Base-by-base conservation (phyloP, 345 rosid species). In the Citrus sp. region DNA sequence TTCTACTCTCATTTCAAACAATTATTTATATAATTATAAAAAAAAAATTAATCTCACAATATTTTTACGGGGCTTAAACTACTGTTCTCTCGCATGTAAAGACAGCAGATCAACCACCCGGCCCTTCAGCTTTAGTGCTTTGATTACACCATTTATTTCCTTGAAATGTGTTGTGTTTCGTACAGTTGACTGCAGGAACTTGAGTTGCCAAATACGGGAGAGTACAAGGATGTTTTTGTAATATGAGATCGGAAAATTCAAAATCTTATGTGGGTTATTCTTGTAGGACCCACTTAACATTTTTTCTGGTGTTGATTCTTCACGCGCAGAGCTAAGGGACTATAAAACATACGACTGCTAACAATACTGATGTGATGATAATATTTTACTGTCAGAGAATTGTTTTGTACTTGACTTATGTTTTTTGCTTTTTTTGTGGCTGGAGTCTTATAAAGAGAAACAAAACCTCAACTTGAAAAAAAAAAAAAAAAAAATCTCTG, bases 181-280 rank as follows among this genome's bases (percentile, higher is more conserved):
- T 66, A 58, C 56, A 30, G 73, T 58, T 42, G 35, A 51, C 32
- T 74, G 22, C 30, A 4, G 10, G 22, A 7, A 27, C 62, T 8
- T 18, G 5, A n/a, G 65, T 67, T n/a, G 9, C 13, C 21, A 35
- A 69, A 60, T 49, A 49, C 16, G 12, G 72, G 61, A 25, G 28
- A 81, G 78, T 78, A 32, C 70, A 77, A 64, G 83, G 77, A 76
- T 69, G 76, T 67, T 59, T 71, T 42, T 67, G 76, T 73, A 70
- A 82, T 46, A 13, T 60, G 84, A 49, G 71, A 77, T 6, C 10
- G 6, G 16, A 46, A 54, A 27, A 79, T 75, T 85, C 78, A 34
- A n/a, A 79, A 77, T 87, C 78, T 83, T 51, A 69, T 21, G 18
- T 77, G 74, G 80, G 85, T 18, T 59, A 68, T 56, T 67, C 24